Percentiles rank a stretch among this genome's conserved stretches.
These are phyloP conservation scores for Pyrenophora tritici-repentis DNA, from an alignment of 2,329 filamentous ascomycete species.

Conservation along the genomic window DNA sequence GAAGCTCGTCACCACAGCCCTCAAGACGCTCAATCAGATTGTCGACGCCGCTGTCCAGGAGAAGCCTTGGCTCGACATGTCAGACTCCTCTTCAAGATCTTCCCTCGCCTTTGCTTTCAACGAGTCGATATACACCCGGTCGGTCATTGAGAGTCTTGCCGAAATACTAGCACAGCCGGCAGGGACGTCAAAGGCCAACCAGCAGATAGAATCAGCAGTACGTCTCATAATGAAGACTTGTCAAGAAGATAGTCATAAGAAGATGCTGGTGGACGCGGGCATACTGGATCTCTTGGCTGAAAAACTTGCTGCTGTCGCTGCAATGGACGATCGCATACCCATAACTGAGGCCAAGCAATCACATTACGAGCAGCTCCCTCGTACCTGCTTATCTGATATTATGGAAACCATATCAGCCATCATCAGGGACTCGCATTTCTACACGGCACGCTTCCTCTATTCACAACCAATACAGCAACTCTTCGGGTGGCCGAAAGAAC, in stretches of 20 bases:
- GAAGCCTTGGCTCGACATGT: constrained; percentile 55
- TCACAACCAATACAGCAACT: constrained; percentile 47
- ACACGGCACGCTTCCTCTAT: constrained; percentile 66
- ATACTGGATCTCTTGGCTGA: constrained; percentile 79
- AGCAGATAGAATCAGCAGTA: constrained; percentile 66
- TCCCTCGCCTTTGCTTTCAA: constrained; percentile 49
- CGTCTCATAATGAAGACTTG: constrained; percentile 67
- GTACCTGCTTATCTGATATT: constrained; percentile 68
- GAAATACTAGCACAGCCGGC: constrained; percentile 68
- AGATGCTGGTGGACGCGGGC: constrained; percentile 70
- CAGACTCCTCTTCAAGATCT: constrained; percentile 60
- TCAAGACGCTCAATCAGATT: constrained; percentile 75
- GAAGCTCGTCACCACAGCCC: constrained; percentile 71
- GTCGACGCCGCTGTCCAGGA: constrained; percentile 67
- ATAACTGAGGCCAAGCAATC: constrained; percentile 22
- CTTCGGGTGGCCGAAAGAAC: constrained; percentile 40
- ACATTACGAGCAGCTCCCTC: constrained; percentile 42
- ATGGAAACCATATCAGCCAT: constrained; percentile 79
- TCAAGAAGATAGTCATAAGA: constrained; percentile 70
- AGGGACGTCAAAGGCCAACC: constrained; percentile 58
- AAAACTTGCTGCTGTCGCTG: constrained; percentile 60
- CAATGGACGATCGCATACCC: constrained; percentile 30
- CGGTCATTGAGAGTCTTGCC: constrained; percentile 66
- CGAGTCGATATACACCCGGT: constrained; percentile 63
- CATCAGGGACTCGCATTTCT: constrained; percentile 77